phyloP scores from a whole-genome alignment of 2,329 filamentous ascomycete genomes.

The Penicillium sp. region DNA sequence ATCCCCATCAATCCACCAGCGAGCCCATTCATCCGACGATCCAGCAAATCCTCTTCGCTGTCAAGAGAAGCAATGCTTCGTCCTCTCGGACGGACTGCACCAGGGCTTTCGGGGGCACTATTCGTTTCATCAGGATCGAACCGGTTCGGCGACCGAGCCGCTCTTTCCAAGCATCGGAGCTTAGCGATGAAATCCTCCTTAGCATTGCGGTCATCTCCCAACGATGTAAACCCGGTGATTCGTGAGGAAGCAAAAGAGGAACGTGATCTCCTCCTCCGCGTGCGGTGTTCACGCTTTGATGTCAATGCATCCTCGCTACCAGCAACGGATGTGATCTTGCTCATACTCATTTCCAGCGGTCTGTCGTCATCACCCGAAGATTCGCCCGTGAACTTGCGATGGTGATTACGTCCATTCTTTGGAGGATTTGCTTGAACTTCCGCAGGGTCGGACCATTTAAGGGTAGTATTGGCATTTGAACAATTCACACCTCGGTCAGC shows the following conservation, averaged over 20 bases:
- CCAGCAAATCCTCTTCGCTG: conserved; percentile 56
- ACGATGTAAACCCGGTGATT: conserved; percentile 10
- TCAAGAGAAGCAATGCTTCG: conserved; percentile 53
- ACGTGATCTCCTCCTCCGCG: conserved; percentile 12
- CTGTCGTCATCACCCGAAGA: conserved; percentile 76
- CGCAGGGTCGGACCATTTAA: not conserved
- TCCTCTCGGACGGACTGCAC: conserved; percentile 23
- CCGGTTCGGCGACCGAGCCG: conserved; percentile 7
- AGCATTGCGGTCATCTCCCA: conserved; percentile 7
- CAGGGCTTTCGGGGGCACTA: conserved; percentile 20
- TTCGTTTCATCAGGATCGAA: conserved; percentile 16
- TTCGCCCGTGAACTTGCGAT: conserved; percentile 49
- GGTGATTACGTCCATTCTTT: conserved; percentile 40
- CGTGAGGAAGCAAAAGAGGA: conserved; percentile 19
- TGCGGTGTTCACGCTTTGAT: conserved; percentile 2
- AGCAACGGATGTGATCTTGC: conserved; percentile 15
- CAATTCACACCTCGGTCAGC: conserved; percentile 1
- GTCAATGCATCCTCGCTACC: conserved; percentile 10
- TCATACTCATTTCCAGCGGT: conserved; percentile 77
- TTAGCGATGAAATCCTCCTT: conserved; percentile 17
- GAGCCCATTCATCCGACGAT: conserved; percentile 54
- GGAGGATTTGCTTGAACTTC: conserved; percentile 8
- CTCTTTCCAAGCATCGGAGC: conserved; percentile 17
- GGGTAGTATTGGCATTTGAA: not conserved
- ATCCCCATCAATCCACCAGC: conserved; percentile 52